Evolutionary conservation across 2,329 filamentous ascomycete species (phyloP), one percentile per base, ranked within the genome.

Genomic region (Rhynchosporium agropyri): DNA sequence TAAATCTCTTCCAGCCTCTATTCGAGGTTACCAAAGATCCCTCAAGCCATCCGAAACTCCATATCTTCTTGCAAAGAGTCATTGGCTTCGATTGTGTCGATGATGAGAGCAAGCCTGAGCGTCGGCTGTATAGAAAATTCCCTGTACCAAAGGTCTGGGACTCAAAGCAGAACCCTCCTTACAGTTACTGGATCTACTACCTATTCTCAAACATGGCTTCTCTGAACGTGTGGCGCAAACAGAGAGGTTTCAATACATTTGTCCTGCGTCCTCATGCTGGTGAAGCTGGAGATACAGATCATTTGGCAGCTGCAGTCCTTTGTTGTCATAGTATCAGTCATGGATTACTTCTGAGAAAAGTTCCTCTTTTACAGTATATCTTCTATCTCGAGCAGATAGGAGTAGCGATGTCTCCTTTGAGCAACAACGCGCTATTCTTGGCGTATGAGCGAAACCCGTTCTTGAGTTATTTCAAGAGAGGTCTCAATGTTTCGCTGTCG

Each of bases 121-220:
- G 94, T 33, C 89, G 95, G 26, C 83, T 98, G n/a, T 97, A 92
- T 79, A 90, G 89, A 73, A 99, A 99, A 75, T 99, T 96, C 69
- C 95, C 95, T 0, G 88, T 95, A 28, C 94, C 95, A 4, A 90
- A 87, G 65, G 87, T 87, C 60, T 99, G 95, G 95, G 85, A 88
- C 67, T 92, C 92, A 0, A 92, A 90, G 71, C 93, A 98, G 76
- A 99, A 99, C 73, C 95, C 95, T 13, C 95, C 95, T 0, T 99
- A 99, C 79, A 97, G 90, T 75, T 99, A 99, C 78, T 99, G 95
- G 95, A 90, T 98, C 74, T 99, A 99, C 78, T 96, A 97, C 74
- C 83, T 98, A 59, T 98, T 95, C 73, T 88, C 95, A 67, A 99
- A 99, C 76, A 92, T 97, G 76, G 84, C 89, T 0, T 97, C 93